A percentile compares a stretch with the other conserved stretches of the same genome.
These are phyloP conservation scores for Entoloma clypeatum DNA, from an alignment of 1,284 basidiomycete species.

Conservation along the genomic window DNA sequence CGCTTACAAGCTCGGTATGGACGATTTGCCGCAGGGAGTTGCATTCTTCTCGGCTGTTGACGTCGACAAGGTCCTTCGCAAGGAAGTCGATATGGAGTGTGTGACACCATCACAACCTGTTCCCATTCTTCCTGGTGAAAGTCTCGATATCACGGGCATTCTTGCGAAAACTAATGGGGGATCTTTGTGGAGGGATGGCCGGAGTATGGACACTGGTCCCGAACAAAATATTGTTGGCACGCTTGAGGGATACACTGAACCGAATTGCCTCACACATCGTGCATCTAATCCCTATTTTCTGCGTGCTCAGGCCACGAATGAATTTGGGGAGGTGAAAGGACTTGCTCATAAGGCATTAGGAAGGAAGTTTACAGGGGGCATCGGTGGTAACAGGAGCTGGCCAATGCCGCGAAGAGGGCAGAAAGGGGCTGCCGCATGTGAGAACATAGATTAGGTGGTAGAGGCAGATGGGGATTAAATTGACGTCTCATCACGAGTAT, in stretches of 20 bases:
- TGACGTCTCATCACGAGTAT: no score
- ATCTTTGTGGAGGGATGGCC: conserved; percentile 55
- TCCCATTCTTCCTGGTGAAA: conserved; percentile 84
- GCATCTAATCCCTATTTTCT: conserved; percentile 61
- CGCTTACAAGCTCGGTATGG: conserved; percentile 91
- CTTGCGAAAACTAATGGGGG: conserved; percentile 67
- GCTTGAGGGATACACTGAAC: conserved; percentile 45
- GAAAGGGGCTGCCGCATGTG: conserved; percentile 20
- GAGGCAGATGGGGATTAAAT: conserved; percentile 30
- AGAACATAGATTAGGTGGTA: conserved; percentile 39
- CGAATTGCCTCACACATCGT: conserved; percentile 62
- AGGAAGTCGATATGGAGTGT: conserved; percentile 96
- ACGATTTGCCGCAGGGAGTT: conserved; percentile 90
- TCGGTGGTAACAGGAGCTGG: no score
- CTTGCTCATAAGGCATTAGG: conserved; percentile 52
- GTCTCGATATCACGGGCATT: conserved; percentile 69
- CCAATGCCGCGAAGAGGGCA: conserved; percentile 20
- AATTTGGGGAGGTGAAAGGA: conserved; percentile 64
- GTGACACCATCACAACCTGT: conserved; percentile 89
- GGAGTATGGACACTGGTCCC: conserved; percentile 41
- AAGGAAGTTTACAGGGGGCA: conserved; percentile 34
- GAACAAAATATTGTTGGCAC: conserved; percentile 23
- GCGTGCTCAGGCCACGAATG: conserved; percentile 67
- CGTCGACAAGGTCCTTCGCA: conserved; percentile 86
- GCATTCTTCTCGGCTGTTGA: conserved; percentile 99